Conservation (phyloP, 148 eudicot species). For the Chenopodium berlandieri region DNA sequence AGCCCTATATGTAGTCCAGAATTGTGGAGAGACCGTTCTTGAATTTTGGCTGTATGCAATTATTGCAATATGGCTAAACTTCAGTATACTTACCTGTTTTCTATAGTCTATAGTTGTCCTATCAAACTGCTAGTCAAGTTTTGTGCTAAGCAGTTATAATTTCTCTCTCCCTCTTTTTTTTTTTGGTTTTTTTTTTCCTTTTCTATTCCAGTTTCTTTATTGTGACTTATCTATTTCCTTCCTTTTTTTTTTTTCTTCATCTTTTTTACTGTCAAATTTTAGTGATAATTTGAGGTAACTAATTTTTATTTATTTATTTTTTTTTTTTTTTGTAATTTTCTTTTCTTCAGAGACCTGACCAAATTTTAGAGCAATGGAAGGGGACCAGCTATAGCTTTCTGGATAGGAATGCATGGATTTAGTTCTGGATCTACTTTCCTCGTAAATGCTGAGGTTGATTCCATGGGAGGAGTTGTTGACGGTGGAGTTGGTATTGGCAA, state of each 20-base stretch:
- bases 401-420: conserved; percentile 79
- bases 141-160: background rate
- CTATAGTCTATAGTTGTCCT: background rate
- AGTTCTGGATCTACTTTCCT: conserved; percentile 54
- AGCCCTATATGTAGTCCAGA: background rate
- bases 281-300: too few species aligned
- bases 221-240: background rate
- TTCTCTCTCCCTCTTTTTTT: background rate
- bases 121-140: background rate
- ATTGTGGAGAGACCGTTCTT: background rate
- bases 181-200: background rate
- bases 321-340: background rate
- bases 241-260: background rate
- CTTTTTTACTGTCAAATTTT: background rate
- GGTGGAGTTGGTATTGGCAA: conserved; percentile 66
- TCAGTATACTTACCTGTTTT: background rate
- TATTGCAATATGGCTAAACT: background rate
- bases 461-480: conserved; percentile 97
- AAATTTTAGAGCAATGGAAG: conserved; percentile 43
- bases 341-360: conserved; percentile 24
- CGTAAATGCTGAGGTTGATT: conserved; percentile 92
- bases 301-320: background rate
- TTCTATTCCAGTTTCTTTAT: background rate
- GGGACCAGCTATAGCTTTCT: conserved; percentile 40
- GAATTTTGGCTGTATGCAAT: background rate